phyloP scores from a whole-genome alignment of 1,284 basidiomycete species.

The Microbotryomycetes sp. region DNA sequence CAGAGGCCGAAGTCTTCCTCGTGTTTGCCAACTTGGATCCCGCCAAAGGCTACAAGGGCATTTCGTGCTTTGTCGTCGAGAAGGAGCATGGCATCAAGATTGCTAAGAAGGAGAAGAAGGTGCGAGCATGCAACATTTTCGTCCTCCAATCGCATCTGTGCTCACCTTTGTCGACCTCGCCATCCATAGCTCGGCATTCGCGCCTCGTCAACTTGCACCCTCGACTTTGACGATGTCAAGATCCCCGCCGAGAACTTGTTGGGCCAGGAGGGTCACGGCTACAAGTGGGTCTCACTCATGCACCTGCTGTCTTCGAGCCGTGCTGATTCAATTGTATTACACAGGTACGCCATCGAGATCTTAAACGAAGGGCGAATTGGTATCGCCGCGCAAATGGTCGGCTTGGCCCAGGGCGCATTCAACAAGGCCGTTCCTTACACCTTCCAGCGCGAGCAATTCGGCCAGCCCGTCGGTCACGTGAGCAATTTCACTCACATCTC shows the following conservation, averaged over 20 bases:
- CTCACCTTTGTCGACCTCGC: background rate
- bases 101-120: conserved; percentile 97
- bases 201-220: conserved; percentile 92
- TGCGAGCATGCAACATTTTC: conserved; percentile 38
- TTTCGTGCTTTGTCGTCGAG: conserved; percentile 93
- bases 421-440: conserved; percentile 88
- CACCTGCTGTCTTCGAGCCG: background rate
- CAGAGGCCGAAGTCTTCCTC: conserved; percentile 80
- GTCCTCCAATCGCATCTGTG: conserved; percentile 10
- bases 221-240: conserved; percentile 92
- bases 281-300: conserved; percentile 58
- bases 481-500: background rate
- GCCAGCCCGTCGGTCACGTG: conserved; percentile 69
- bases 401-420: conserved; percentile 94
- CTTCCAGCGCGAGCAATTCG: conserved; percentile 89
- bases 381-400: conserved; percentile 77
- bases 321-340: background rate
- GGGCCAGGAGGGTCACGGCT: conserved; percentile 87
- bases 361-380: conserved; percentile 96
- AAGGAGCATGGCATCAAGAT: conserved; percentile 96
- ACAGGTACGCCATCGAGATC: conserved; percentile 76
- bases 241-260: conserved; percentile 90
- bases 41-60: conserved; percentile 96
- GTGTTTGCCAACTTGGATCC: conserved; percentile 90
- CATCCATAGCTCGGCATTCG: conserved; percentile 68